phyloP scores from a whole-genome alignment of 345 rosid species.

The Arabidopsis arenosa region DNA sequence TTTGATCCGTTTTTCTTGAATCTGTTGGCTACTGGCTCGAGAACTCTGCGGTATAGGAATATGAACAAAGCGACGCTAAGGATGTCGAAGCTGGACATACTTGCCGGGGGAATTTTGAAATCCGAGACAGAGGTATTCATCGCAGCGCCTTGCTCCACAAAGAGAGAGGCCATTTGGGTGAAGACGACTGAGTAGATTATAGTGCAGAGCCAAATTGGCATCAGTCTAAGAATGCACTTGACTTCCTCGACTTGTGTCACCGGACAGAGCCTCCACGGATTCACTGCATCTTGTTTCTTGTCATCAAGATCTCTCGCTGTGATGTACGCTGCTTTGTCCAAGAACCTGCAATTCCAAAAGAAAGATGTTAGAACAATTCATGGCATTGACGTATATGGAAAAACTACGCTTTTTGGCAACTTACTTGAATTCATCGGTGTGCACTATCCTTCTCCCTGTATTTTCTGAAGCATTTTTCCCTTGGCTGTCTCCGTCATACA shows the following conservation, averaged over 20 bases:
- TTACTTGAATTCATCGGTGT: conserved; percentile 90
- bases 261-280: conserved; percentile 84
- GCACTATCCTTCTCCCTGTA: conserved; percentile 71
- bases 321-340: conserved; percentile 89
- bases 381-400: neutral
- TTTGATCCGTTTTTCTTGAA: conserved; percentile 55
- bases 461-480: conserved; percentile 35
- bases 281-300: conserved; percentile 58
- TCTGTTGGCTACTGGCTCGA: conserved; percentile 70
- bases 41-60: conserved; percentile 77
- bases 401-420: conserved; percentile 7
- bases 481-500: conserved; percentile 51
- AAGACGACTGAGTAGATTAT: conserved; percentile 93
- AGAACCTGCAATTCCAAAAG: conserved; percentile 57
- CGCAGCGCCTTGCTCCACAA: conserved; percentile 99
- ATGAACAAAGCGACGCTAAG: conserved; percentile 89
- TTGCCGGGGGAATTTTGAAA: conserved; percentile 87
- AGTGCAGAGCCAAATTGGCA: conserved; percentile 99
- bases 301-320: conserved; percentile 68
- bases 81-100: conserved; percentile 99
- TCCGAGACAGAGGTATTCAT: conserved; percentile 79
- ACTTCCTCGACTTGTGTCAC: conserved; percentile 98
- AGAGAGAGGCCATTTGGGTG: conserved; percentile 99
- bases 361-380: conserved; percentile 26
- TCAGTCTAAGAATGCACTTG: conserved; percentile 87